These are phyloP conservation scores for Fomitopsis palustris DNA, from an alignment of 1,284 basidiomycete genomes.

Conservation along the genomic window DNA sequence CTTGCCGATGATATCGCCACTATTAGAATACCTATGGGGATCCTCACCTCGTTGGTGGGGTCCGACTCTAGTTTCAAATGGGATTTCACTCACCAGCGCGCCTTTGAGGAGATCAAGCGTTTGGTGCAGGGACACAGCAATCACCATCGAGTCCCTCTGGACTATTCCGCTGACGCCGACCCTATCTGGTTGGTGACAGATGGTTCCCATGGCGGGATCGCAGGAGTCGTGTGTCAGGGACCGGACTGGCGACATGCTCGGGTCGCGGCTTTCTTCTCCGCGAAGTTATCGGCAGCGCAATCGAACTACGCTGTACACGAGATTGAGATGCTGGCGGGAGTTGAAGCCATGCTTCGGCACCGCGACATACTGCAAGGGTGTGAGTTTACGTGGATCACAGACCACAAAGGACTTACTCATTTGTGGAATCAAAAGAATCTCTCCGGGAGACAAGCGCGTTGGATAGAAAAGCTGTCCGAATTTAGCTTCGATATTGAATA, in stretches of 20 bases:
- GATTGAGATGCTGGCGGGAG: not conserved
- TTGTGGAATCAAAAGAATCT: not conserved
- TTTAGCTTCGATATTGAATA: not conserved
- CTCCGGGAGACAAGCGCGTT: not conserved
- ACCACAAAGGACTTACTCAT: not conserved
- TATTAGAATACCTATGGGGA: not conserved
- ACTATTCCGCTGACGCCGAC: not conserved
- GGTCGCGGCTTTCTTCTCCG: not conserved
- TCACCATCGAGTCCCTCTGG: not conserved
- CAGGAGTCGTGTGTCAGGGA: not conserved
- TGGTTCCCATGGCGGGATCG: not conserved
- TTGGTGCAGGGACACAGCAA: not conserved
- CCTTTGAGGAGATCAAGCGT: not conserved
- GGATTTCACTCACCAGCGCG: not conserved
- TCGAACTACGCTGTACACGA: not conserved
- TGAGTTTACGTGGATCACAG: too few relatives aligned
- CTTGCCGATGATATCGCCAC: too few relatives aligned
- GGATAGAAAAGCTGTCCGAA: not conserved
- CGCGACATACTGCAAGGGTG: not conserved
- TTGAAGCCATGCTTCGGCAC: not conserved
- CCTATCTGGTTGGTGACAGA: not conserved
- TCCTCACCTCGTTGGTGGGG: not conserved
- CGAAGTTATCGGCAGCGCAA: not conserved
- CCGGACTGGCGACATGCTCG: not conserved
- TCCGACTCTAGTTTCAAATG: not conserved